These are phyloP conservation scores for Penicillium bovifimosum DNA, from an alignment of 495 filamentous ascomycete species.

Conservation along the genomic window DNA sequence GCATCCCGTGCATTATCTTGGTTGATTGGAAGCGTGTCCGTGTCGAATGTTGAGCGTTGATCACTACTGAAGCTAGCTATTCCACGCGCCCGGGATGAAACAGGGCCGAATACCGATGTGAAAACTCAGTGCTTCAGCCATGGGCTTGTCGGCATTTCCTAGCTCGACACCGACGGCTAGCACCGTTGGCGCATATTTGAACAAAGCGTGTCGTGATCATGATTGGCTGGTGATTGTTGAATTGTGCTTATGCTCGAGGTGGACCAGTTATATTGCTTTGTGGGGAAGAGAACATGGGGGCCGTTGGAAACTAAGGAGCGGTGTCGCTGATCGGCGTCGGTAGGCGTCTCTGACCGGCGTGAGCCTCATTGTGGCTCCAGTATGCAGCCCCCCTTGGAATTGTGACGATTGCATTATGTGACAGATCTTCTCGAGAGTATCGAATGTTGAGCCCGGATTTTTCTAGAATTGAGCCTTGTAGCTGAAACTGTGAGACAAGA, in stretches of 20 bases:
- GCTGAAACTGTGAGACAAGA: neutral
- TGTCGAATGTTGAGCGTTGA: neutral
- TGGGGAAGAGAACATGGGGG: neutral
- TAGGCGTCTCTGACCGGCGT: slow-evolving; percentile 2
- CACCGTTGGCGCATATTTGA: slow-evolving; percentile 10
- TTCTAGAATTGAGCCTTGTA: neutral
- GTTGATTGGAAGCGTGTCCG: neutral
- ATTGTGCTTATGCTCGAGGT: slow-evolving; percentile 10
- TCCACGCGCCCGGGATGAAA: neutral
- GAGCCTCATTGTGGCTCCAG: slow-evolving; percentile 10
- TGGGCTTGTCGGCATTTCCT: neutral
- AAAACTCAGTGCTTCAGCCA: neutral
- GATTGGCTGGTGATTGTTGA: slow-evolving; percentile 11
- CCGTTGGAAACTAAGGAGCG: slow-evolving; percentile 18
- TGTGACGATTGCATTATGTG: neutral
- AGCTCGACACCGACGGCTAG: slow-evolving; percentile 26
- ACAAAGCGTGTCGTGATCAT: neutral
- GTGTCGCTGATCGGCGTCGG: no score
- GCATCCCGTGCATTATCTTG: neutral
- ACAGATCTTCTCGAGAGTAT: neutral
- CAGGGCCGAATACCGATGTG: neutral
- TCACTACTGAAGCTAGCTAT: neutral
- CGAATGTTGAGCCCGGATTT: neutral
- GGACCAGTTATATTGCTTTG: slow-evolving; percentile 11
- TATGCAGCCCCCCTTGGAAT: neutral